Conservation (phyloP, 176 grass and related monocot genomes). For the Carex scoparia region DNA sequence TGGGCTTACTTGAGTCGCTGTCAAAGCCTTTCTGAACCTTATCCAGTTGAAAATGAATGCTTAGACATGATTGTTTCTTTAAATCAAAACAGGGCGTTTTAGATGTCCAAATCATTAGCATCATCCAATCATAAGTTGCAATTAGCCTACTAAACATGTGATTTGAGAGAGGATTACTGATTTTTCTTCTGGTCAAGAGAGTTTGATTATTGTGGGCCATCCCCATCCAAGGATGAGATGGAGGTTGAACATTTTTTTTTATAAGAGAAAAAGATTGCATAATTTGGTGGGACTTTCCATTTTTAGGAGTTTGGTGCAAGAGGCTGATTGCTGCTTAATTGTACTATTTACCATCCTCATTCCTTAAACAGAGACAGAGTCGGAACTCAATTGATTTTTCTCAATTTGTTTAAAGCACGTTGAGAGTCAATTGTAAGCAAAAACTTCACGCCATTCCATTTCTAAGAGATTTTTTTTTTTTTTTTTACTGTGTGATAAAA, state of each 20-base stretch:
- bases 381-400: not conserved
- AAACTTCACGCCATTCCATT: not conserved
- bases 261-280: not conserved
- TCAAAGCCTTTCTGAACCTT: conserved; percentile 26
- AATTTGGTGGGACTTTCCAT: not conserved
- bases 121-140: conserved; percentile 30
- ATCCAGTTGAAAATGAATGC: conserved; percentile 18
- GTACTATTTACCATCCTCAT: not conserved
- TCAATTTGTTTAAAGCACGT: not conserved
- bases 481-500: not conserved
- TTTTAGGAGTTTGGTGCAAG: not conserved
- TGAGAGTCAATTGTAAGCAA: not conserved
- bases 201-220: not conserved
- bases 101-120: conserved; percentile 27
- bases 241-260: not conserved
- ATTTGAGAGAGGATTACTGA: not conserved
- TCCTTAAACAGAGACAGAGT: not conserved
- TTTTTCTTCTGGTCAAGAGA: not conserved
- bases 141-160: conserved; percentile 11
- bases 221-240: not conserved
- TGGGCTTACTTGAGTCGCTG: not conserved
- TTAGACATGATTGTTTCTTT: conserved; percentile 19
- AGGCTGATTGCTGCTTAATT: not conserved
- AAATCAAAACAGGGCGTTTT: conserved; percentile 5
- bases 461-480: not conserved